Evolutionary conservation across 1,284 basidiomycete species (phyloP), one percentile per base, ranked within the genome.

Genomic region (Puccinia sorghi): DNA sequence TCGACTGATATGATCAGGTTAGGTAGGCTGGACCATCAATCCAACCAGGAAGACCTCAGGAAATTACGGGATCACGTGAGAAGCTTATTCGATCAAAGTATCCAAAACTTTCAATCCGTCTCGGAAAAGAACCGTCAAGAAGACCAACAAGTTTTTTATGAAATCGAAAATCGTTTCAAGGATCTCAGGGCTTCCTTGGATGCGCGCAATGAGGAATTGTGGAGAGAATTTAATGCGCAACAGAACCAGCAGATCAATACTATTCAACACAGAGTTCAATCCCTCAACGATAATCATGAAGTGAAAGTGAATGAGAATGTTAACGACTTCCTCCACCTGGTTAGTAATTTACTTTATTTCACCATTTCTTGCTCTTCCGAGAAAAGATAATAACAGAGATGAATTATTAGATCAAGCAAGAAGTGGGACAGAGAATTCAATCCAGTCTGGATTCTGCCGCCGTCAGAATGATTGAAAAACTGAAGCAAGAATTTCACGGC

Each of bases 1-100:
- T 72, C 70, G 20, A 57, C 54, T 39, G 70, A 72, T 32, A 56
- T 72, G 50, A 57, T 72, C 54, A 72, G 52, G 32, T 72, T 57
- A 22, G 13, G 39, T 9, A 56, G 70, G 32, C 22, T 54, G 70
- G 70, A 72, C 32, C 66, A 69, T 50, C 46, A 52, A 52, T 69
- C 66, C 8, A 52, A 69, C 41, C 66, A 52, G 39, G 46, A 69
- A 69, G 66, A 69, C 13, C 50, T 69, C 12, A 48, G 41, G 50
- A 52, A 69, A 6, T 32, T 69, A 6, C n/a, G 66, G 17, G 66
- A 69, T 69, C 66, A 69, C n/a, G 52, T 69, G 46, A 50, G 50
- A 37, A 20, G 7, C 52, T 22, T 32, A 32, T 69, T 69, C 15
- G 66, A 69, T 52, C 66, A 52, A 69, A 50, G 46, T 13, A 27